Base-by-base conservation (phyloP, 2,329 filamentous ascomycete genomes). In the Herpotrichia juniperi region DNA sequence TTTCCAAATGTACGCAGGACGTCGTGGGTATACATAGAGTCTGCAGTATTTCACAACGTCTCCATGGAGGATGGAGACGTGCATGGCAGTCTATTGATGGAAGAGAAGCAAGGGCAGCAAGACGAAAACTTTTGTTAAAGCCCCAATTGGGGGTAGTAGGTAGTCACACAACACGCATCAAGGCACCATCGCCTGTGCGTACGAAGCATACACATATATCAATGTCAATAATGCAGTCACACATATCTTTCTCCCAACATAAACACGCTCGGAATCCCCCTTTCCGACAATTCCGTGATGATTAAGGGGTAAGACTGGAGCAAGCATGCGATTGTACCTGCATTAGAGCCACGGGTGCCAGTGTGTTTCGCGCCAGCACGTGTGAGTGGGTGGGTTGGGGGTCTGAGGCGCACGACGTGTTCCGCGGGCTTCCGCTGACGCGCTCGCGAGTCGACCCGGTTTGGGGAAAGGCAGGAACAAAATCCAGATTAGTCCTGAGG, bases 1-100 rank as follows among this genome's bases (percentile, higher is more conserved):
- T 40, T 40, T 40, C 25, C 12, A 30, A 44, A 46, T 9, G 26
- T 17, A 32, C 25, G 43, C 43, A 22, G 26, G 43, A 19, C 31
- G 43, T 46, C 31, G 43, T 46, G 5, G 30, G 17, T 34, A 46
- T 19, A 46, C 43, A 46, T 35, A 46, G 43, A 46, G 43, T 11
- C 43, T 30, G 22, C 19, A 19, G 16, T 37, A 37, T n/a, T 8
- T 37, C 7, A 28, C 12, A 28, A 12, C 26, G 12, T 28, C 26
- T 28, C 26, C 12, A 4, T 37, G 34, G 17, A 37, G 34, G 34
- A 19, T 6, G 16, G 9, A 37, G 34, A 11, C 17, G 16, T 37
- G 17, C 16, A 37, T 7, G 34, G 16, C 11, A 37, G 6, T 37
- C 34, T 21, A 19, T 19, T 37, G 5, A 17, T 17, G 34, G 34